Evolutionary conservation across 192 early-diverging fungal genomes (phyloP).

Genomic region (Allomyces arbusculus): DNA sequence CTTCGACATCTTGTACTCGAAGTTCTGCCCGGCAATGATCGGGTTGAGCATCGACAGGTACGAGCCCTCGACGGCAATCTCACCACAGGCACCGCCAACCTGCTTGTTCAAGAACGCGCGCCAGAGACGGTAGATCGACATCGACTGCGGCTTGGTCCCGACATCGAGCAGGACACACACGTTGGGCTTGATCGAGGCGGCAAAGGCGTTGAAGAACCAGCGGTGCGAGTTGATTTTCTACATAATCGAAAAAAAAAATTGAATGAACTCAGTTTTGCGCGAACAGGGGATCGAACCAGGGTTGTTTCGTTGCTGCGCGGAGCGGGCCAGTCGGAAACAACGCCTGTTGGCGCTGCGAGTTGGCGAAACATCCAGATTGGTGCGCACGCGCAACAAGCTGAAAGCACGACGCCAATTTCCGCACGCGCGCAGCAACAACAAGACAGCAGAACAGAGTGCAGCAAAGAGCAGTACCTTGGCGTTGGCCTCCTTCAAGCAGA

Average conservation of each 20-base stretch:
- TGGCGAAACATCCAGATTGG: too few relatives aligned
- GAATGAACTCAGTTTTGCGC: too few relatives aligned
- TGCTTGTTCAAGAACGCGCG: slow-evolving; percentile 70
- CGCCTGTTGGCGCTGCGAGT: too few relatives aligned
- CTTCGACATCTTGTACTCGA: slow-evolving; percentile 97
- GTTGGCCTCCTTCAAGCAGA: slow-evolving; percentile 85
- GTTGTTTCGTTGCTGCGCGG: too few relatives aligned
- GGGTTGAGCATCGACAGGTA: slow-evolving; percentile 46
- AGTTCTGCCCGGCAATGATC: slow-evolving; percentile 84
- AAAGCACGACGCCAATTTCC: too few relatives aligned
- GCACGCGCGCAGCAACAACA: too few relatives aligned
- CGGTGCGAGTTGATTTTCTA: slow-evolving; percentile 77
- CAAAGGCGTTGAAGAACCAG: slow-evolving; percentile 93
- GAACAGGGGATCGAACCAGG: too few relatives aligned
- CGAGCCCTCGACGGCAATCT: slow-evolving; percentile 45
- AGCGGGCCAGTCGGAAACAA: too few relatives aligned
- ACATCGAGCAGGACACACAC: slow-evolving; percentile 85
- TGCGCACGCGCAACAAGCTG: too few relatives aligned
- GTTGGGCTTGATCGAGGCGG: slow-evolving; percentile 56
- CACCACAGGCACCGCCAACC: slow-evolving; percentile 85
- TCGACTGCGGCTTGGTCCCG: slow-evolving; percentile 66
- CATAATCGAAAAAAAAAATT: background rate
- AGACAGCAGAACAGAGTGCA: too few relatives aligned
- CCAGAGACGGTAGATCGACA: slow-evolving; percentile 80
- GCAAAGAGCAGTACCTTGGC: slow-evolving; percentile 26